Conservation (phyloP, 2,329 filamentous ascomycete genomes). For the Aphanoascus verrucosus region DNA sequence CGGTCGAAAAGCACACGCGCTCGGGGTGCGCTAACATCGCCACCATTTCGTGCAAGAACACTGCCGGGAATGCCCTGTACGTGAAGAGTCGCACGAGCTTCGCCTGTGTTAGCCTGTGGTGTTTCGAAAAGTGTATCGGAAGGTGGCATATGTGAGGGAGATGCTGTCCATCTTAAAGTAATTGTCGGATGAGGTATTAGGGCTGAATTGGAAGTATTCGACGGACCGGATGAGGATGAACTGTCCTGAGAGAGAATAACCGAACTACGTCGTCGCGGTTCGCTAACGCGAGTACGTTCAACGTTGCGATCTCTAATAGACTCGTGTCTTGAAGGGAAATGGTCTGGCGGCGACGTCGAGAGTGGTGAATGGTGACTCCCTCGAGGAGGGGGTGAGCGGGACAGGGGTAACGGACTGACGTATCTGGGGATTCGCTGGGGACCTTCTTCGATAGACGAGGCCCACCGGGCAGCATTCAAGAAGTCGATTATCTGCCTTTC, state of each 20-base stretch:
- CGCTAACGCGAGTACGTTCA: slow-evolving; percentile 20
- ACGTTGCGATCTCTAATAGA: slow-evolving; percentile 24
- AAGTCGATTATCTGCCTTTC: slow-evolving; percentile 37
- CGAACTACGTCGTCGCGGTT: slow-evolving; percentile 31
- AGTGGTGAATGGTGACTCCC: slow-evolving; percentile 24
- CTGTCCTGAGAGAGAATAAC: slow-evolving; percentile 33
- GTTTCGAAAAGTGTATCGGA: slow-evolving; percentile 19
- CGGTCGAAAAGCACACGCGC: slow-evolving; percentile 11
- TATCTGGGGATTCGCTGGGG: slow-evolving; percentile 22
- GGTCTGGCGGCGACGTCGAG: slow-evolving; percentile 26
- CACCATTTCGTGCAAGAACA: not conserved
- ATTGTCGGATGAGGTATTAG: slow-evolving; percentile 25
- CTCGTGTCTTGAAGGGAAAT: slow-evolving; percentile 24
- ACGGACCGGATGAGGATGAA: slow-evolving; percentile 10
- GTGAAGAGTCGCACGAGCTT: slow-evolving; percentile 10
- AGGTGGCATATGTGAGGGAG: slow-evolving; percentile 31
- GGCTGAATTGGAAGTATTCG: slow-evolving; percentile 18
- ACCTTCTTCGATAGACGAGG: slow-evolving; percentile 20
- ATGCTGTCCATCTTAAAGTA: slow-evolving; percentile 32
- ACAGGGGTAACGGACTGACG: slow-evolving; percentile 22
- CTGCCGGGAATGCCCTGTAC: not conserved
- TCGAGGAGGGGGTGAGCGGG: slow-evolving; percentile 21
- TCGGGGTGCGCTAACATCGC: not conserved
- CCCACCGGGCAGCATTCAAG: slow-evolving; percentile 33
- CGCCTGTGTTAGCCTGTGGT: slow-evolving; percentile 17